A percentile compares a stretch with the other conserved stretches of the same genome.
Evolutionary conservation across 2,329 filamentous ascomycete species (phyloP).

Genomic region (Dothideomycetes sp.): DNA sequence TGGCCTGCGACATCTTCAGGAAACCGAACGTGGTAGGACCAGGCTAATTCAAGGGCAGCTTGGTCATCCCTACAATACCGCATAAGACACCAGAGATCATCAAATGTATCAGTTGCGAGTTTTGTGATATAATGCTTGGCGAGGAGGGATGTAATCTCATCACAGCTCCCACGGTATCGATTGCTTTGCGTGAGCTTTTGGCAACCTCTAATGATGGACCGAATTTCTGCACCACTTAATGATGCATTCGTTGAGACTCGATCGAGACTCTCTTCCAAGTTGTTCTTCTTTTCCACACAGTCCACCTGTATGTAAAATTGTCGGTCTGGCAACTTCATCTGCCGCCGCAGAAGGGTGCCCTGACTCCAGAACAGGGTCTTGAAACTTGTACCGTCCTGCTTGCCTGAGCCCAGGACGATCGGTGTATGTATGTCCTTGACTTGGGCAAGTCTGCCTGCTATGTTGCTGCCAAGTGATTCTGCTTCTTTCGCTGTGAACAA

Average conservation of each 20-base stretch:
- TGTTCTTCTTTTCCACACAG: too few species aligned
- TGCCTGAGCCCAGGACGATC: constrained; percentile 1
- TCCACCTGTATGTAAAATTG: constrained; percentile 4
- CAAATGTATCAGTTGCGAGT: background rate
- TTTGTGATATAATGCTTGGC: background rate
- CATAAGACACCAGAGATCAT: background rate
- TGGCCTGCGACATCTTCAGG: background rate
- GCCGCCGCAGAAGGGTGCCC: constrained; percentile 2
- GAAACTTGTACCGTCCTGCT: background rate
- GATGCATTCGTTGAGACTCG: background rate
- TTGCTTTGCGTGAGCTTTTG: background rate
- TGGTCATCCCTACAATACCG: background rate
- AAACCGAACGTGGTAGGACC: background rate
- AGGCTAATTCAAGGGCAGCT: background rate
- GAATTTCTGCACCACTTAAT: background rate
- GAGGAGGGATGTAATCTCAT: background rate
- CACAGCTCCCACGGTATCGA: background rate
- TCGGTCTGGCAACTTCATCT: background rate
- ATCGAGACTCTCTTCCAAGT: background rate
- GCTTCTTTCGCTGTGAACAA: constrained; percentile 1
- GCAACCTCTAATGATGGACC: background rate
- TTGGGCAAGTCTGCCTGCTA: background rate
- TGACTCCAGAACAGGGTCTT: constrained; percentile 9
- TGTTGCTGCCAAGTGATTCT: background rate
- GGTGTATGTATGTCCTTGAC: background rate